Percentiles rank a stretch among this genome's conserved stretches.
These are phyloP conservation scores for Sporothrix dimorphospora DNA, from an alignment of 2,329 filamentous ascomycete genomes.

Conservation along the genomic window DNA sequence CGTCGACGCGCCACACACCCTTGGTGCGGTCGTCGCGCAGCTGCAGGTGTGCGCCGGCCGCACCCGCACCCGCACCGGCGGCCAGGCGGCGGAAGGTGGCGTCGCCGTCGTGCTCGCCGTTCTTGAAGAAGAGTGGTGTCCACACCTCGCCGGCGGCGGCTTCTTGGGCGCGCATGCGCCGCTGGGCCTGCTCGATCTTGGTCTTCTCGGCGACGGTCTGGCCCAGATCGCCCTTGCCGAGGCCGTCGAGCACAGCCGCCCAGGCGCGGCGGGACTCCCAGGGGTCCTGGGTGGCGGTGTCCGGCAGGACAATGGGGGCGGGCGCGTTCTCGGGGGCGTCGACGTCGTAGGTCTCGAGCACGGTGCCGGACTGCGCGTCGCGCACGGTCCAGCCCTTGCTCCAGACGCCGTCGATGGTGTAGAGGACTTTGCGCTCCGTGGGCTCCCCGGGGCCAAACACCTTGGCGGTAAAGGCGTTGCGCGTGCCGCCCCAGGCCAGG, in stretches of 20 bases:
- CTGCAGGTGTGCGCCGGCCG: constrained; percentile 33
- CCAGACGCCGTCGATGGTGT: constrained; percentile 48
- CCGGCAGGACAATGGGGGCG: constrained; percentile 44
- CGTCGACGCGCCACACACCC: constrained; percentile 46
- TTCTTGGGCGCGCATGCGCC: constrained; percentile 72
- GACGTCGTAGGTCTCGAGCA: constrained; percentile 44
- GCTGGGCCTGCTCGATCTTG: constrained; percentile 80
- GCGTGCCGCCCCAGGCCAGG: constrained; percentile 47
- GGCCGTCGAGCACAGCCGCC: constrained; percentile 73
- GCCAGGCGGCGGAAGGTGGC: constrained; percentile 41
- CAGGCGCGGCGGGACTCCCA: constrained; percentile 82
- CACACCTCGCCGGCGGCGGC: constrained; percentile 51
- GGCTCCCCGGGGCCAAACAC: constrained; percentile 45
- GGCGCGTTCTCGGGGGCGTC: constrained; percentile 42
- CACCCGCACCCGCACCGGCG: constrained; percentile 34
- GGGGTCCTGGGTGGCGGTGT: constrained; percentile 72
- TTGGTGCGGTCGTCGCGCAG: constrained; percentile 44
- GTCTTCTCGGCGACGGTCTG: constrained; percentile 71
- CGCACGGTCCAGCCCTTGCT: constrained; percentile 47
- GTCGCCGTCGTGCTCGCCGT: constrained; percentile 37
- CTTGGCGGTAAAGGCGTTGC: constrained; percentile 51
- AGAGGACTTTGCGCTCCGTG: constrained; percentile 41
- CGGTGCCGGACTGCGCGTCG: constrained; percentile 41
- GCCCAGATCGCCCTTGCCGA: constrained; percentile 75
- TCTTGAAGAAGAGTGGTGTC: constrained; percentile 47